These are phyloP conservation scores for Osmanthus fragrans DNA, from an alignment of 257 asterid species.

Conservation along the genomic window DNA sequence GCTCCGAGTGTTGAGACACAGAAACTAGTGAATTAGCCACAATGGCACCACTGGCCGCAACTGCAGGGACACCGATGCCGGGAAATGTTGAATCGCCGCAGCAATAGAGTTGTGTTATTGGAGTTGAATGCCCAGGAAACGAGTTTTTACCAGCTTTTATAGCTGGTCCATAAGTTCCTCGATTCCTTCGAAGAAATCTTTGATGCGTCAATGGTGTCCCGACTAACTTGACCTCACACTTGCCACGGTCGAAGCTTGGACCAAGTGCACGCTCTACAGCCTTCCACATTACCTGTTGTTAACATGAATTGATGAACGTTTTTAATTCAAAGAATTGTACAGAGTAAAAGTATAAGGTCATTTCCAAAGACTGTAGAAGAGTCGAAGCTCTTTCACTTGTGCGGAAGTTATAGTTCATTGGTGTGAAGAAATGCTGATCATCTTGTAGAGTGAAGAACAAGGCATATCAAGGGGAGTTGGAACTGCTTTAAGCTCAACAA, in stretches of 20 bases:
- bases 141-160: slow-evolving; percentile 76
- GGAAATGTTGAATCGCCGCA: slow-evolving; percentile 99
- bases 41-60: slow-evolving; percentile 98
- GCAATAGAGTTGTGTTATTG: slow-evolving; percentile 66
- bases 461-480: no score
- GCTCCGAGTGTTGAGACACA: slow-evolving; percentile 76
- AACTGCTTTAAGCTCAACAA: no score
- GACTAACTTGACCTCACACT: slow-evolving; percentile 82
- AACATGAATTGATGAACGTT: background rate
- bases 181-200: slow-evolving; percentile 70
- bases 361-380: no score
- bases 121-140: slow-evolving; percentile 85
- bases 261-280: slow-evolving; percentile 92
- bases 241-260: slow-evolving; percentile 68
- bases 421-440: no score
- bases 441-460: no score
- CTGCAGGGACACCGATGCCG: slow-evolving; percentile 97
- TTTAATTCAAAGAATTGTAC: background rate
- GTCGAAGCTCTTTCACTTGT: no score
- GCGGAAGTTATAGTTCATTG: no score
- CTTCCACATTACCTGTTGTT: slow-evolving; percentile 77
- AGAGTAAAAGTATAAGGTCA: background rate
- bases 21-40: slow-evolving; percentile 93
- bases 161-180: slow-evolving; percentile 97
- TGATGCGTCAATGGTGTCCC: slow-evolving; percentile 92